phyloP scores from a whole-genome alignment of 192 early-diverging fungal genomes.

The Entophlyctis luteolus region DNA sequence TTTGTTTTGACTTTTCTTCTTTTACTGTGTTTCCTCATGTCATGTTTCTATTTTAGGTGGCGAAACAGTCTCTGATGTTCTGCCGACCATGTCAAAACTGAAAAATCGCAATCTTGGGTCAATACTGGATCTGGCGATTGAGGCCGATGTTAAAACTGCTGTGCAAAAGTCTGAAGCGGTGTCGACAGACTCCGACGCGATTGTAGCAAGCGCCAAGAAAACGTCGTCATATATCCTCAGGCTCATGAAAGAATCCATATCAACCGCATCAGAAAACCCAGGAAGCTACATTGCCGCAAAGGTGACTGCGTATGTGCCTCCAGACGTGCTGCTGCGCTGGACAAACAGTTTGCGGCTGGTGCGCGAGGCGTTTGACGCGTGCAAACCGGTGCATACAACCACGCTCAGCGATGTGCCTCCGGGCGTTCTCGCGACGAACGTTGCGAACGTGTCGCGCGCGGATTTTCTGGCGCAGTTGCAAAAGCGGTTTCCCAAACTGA shows the following conservation, averaged over 20 bases:
- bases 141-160: not conserved
- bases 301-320: slow-evolving; percentile 78
- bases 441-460: too few species aligned
- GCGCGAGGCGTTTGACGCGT: slow-evolving; percentile 43
- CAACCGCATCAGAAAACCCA: slow-evolving; percentile 62
- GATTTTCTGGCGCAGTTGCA: too few species aligned
- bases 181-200: slow-evolving; percentile 19
- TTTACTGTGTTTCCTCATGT: not conserved
- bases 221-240: slow-evolving; percentile 22
- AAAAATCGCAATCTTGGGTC: slow-evolving; percentile 63
- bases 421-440: too few species aligned
- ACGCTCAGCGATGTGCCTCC: too few species aligned
- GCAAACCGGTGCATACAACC: not conserved
- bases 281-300: slow-evolving; percentile 83
- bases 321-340: slow-evolving; percentile 68
- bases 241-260: slow-evolving; percentile 70
- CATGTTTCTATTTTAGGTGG: too few species aligned
- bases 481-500: too few species aligned
- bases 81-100: slow-evolving; percentile 74
- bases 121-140: slow-evolving; percentile 76
- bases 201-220: slow-evolving; percentile 56
- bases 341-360: slow-evolving; percentile 52
- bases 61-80: slow-evolving; percentile 77
- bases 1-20: not conserved
- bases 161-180: not conserved